A percentile compares a stretch with the other conserved stretches of the same genome.
phyloP scores from a whole-genome alignment of 2,329 filamentous ascomycete species.

The Ceratocystis ficicola region DNA sequence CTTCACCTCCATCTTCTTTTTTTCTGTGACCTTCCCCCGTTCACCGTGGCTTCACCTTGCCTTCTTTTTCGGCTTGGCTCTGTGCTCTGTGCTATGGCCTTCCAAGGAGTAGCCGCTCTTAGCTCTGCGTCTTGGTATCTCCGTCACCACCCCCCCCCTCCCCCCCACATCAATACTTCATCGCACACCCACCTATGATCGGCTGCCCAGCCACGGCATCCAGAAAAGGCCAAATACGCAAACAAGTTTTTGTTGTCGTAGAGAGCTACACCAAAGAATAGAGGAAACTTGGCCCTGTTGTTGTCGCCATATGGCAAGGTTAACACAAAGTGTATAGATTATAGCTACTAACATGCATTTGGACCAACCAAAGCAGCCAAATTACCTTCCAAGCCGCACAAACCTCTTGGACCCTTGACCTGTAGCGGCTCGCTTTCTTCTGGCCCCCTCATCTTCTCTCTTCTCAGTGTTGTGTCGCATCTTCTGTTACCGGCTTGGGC shows the following conservation, averaged over 20 bases:
- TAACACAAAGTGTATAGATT: neutral
- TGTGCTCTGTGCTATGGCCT: neutral
- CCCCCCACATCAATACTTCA: neutral
- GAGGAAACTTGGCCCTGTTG: neutral
- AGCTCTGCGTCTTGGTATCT: neutral
- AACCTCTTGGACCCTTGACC: neutral
- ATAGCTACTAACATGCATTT: neutral
- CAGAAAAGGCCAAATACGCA: neutral
- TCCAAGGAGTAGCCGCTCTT: neutral
- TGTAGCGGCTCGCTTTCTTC: neutral
- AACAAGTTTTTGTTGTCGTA: neutral
- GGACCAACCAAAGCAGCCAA: neutral
- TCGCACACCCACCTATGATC: neutral
- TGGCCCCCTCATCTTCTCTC: neutral
- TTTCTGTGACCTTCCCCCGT: neutral
- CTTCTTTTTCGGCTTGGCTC: neutral
- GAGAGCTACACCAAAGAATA: neutral
- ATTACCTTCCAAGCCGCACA: neutral
- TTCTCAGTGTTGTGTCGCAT: neutral
- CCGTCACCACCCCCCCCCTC: neutral
- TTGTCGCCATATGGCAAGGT: neutral
- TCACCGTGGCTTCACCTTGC: slow-evolving; percentile 10
- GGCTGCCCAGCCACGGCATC: neutral
- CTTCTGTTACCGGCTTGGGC: neutral
- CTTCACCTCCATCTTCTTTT: neutral